Evolutionary conservation across 345 rosid species (phyloP).

Genomic region (Eucalyptus cloeziana): DNA sequence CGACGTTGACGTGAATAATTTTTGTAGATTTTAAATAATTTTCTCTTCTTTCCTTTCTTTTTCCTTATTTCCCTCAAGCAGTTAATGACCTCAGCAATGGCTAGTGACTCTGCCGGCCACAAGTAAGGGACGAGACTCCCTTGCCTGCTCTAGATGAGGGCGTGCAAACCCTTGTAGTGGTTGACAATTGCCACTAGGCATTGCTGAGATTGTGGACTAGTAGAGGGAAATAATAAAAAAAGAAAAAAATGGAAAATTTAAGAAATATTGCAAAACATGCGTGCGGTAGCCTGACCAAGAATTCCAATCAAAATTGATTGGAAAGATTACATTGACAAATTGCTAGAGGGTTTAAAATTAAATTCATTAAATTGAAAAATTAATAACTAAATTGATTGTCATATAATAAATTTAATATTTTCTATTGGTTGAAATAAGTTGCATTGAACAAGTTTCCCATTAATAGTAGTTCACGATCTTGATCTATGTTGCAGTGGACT

Average conservation of each 20-base stretch:
- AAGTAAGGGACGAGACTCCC: neutral
- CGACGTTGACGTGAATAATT: neutral
- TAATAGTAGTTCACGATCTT: neutral
- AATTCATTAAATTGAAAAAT: neutral
- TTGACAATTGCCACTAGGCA: neutral
- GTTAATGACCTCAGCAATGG: neutral
- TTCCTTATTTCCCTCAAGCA: neutral
- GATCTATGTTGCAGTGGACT: neutral
- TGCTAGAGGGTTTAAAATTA: neutral
- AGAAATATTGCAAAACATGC: neutral
- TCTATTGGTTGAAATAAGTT: no score
- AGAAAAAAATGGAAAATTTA: neutral
- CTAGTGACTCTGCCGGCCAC: neutral
- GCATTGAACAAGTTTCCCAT: neutral
- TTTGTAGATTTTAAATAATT: neutral
- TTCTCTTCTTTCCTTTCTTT: neutral
- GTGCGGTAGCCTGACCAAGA: fast-evolving
- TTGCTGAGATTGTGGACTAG: neutral
- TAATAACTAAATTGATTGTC: neutral
- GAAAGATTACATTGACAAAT: neutral
- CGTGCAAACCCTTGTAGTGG: neutral
- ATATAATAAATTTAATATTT: neutral
- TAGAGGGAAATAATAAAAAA: neutral
- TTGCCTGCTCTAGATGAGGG: neutral
- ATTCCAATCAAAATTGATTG: neutral